Evolutionary conservation across 2,329 filamentous ascomycete genomes (phyloP), one percentile per base, ranked within the genome.

Genomic region (Ophiosphaerella narmari): DNA sequence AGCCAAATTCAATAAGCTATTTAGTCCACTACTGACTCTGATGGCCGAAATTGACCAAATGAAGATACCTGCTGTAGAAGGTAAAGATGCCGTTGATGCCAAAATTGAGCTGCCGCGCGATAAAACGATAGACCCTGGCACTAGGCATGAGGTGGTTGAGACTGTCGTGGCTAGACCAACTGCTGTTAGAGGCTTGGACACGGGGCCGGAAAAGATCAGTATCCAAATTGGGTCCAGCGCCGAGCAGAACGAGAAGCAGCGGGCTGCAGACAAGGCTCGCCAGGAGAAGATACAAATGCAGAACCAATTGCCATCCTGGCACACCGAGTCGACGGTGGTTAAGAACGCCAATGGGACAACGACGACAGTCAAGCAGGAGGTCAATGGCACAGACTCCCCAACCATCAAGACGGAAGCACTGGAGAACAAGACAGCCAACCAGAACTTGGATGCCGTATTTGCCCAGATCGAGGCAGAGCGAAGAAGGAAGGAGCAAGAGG

Each of bases 31-130:
- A 59, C 87, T 89, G 48, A 84, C 89, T 50, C 80, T 91, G 46
- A 78, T 95, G 55, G 88, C 87, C 47, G 82, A 87, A 65, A 90
- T 95, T 52, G 90, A 94, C 67, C 79, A 82, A n/a, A 80, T 87
- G 5, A 78, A 85, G 33, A 85, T 95, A 6, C 89, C 90, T 1
- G 87, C 77, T 46, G 87, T 88, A 66, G 87, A 83, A 57, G 91
- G 90, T 59, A 87, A 91, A 42, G 80, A 83, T 18, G 88, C 89
- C 2, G 77, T 89, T 21, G 78, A 81, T 21, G 81, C 81, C 43
- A 82, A 83, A 14, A 79, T 85, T 12, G 85, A 86, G 3, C 83
- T 92, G 23, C 74, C 84, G 45, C 82, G 88, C 57, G 85, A 89
- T 57, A 82, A 85, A 36, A 84, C 82, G 9, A 81, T 74, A 40